These are phyloP conservation scores for Ensete glaucum DNA, from an alignment of 176 grass and related monocot genomes.

Conservation along the genomic window DNA sequence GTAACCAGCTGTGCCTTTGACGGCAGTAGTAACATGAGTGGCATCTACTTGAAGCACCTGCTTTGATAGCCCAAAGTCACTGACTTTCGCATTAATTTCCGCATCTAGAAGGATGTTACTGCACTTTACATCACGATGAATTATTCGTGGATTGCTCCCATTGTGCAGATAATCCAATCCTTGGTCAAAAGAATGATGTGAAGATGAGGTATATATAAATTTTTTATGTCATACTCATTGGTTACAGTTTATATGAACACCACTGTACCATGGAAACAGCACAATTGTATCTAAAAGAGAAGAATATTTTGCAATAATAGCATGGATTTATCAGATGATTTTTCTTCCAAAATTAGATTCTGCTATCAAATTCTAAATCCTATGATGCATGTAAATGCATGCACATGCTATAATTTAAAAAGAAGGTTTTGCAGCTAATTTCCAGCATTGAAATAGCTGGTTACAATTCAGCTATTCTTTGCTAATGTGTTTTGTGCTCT, in stretches of 20 bases:
- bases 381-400: too few species aligned
- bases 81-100: constrained; percentile 28
- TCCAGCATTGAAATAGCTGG: too few species aligned
- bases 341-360: too few species aligned
- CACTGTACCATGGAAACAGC: too few species aligned
- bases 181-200: neutral
- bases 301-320: neutral
- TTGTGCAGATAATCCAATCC: constrained; percentile 34
- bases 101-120: constrained; percentile 32
- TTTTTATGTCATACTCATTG: too few species aligned
- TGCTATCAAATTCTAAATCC: too few species aligned
- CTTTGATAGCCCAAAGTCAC: constrained; percentile 36
- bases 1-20: constrained; percentile 34
- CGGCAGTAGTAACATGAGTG: constrained; percentile 31
- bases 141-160: constrained; percentile 33
- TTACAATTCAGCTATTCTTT: too few species aligned
- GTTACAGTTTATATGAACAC: too few species aligned
- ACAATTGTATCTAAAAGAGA: neutral
- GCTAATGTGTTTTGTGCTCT: too few species aligned
- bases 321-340: neutral
- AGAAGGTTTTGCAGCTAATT: too few species aligned
- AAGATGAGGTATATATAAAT: neutral
- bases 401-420: too few species aligned
- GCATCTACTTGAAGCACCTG: constrained; percentile 27
- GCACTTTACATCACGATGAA: constrained; percentile 34